Percentiles rank a stretch among this genome's conserved stretches.
phyloP scores from a whole-genome alignment of 2,329 filamentous ascomycete genomes.

The Aspergillus ibericus region DNA sequence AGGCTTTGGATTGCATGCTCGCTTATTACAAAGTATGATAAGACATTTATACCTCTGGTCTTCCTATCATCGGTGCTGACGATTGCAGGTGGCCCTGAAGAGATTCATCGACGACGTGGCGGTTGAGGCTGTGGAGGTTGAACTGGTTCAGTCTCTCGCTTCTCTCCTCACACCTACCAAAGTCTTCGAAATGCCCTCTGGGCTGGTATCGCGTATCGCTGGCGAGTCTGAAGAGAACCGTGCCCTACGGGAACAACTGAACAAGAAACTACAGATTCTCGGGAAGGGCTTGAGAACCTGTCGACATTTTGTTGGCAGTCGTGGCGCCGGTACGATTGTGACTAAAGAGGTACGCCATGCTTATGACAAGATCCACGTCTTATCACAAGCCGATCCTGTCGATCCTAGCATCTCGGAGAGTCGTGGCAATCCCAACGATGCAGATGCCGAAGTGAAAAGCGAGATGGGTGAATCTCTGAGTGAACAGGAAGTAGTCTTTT shows the following conservation, averaged over 20 bases:
- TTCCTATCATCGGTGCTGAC: not conserved
- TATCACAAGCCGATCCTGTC: too few species aligned
- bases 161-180: not conserved
- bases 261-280: constrained; percentile 6
- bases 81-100: constrained; percentile 9
- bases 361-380: not conserved
- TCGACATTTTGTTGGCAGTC: not conserved
- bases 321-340: not conserved
- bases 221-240: constrained; percentile 10
- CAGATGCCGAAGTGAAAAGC: not conserved
- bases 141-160: constrained; percentile 1
- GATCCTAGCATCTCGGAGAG: not conserved
- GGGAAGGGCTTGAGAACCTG: constrained; percentile 5
- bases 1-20: constrained; percentile 1
- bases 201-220: constrained; percentile 9
- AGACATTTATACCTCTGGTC: not conserved
- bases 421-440: not conserved
- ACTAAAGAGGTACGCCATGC: not conserved
- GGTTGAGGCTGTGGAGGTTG: constrained; percentile 6
- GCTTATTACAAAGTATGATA: constrained; percentile 21
- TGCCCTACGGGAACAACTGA: constrained; percentile 6
- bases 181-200: constrained; percentile 6
- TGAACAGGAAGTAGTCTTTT: not conserved
- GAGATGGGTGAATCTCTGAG: not conserved
- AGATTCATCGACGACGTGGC: constrained; percentile 12